These are phyloP conservation scores for Trichocladium uniseriatum DNA, from an alignment of 495 filamentous ascomycete genomes.

Conservation along the genomic window DNA sequence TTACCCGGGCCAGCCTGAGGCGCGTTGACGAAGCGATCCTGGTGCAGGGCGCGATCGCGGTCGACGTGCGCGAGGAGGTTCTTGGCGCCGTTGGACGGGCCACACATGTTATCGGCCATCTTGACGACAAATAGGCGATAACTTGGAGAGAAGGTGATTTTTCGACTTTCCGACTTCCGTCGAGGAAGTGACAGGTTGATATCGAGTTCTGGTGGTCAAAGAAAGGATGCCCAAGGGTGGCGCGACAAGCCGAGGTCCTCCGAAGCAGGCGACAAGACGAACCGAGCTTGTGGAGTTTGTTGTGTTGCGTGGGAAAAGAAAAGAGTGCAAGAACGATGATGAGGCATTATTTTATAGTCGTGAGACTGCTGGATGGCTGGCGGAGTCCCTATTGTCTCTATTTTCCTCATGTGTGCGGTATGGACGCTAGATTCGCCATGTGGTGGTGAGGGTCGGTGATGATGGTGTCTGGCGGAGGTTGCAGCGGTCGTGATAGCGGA, in stretches of 20 bases:
- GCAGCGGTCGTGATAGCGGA: background rate
- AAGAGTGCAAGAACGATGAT: background rate
- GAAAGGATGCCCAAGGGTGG: background rate
- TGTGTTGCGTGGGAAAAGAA: conserved; percentile 1
- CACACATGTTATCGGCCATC: conserved; percentile 80
- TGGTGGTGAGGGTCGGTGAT: background rate
- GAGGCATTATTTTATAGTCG: conserved; percentile 3
- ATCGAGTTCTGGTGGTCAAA: background rate
- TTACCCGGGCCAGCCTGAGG: conserved; percentile 12
- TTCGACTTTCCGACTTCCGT: background rate
- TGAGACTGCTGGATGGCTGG: too few relatives aligned
- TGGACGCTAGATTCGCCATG: conserved; percentile 2
- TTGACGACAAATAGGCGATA: conserved; percentile 5
- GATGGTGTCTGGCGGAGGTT: background rate
- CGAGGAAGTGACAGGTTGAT: background rate
- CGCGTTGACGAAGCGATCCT: conserved; percentile 51
- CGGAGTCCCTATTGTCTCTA: background rate
- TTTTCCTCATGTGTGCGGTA: background rate
- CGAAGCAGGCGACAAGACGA: conserved; percentile 1
- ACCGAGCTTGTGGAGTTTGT: background rate
- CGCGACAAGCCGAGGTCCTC: conserved; percentile 11
- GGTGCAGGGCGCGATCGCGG: conserved; percentile 72
- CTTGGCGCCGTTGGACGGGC: conserved; percentile 81
- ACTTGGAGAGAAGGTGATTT: background rate
- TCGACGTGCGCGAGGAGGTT: conserved; percentile 73